Conservation (phyloP, 208 protist species). For the Leishmania turanica region DNA sequence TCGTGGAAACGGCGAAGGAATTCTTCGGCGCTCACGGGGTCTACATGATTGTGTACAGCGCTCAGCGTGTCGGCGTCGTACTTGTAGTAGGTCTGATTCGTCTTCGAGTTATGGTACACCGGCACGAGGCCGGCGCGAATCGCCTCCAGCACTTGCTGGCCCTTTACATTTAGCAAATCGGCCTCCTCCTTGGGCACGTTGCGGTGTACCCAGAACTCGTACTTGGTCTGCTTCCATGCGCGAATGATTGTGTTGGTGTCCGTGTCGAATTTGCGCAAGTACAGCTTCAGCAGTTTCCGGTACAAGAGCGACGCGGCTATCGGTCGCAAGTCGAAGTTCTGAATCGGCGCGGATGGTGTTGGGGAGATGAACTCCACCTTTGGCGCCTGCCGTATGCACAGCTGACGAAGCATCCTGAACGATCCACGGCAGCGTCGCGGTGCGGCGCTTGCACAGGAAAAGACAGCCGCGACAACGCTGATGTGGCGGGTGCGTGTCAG, state of each 20-base stretch:
- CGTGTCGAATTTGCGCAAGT: constrained; percentile 89
- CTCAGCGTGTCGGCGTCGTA: constrained; percentile 83
- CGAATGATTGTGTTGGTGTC: constrained; percentile 81
- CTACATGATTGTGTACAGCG: constrained; percentile 81
- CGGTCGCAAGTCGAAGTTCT: constrained; percentile 47
- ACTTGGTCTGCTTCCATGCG: constrained; percentile 90
- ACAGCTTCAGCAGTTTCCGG: constrained; percentile 81
- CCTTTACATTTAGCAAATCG: constrained; percentile 69
- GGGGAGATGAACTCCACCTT: constrained; percentile 81
- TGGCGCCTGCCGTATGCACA: constrained; percentile 24
- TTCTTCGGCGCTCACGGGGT: constrained; percentile 76
- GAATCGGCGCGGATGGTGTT: constrained; percentile 58
- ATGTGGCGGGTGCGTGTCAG: not conserved
- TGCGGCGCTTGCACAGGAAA: not conserved
- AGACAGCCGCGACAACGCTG: not conserved
- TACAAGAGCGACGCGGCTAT: constrained; percentile 75
- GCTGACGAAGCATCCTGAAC: constrained; percentile 23
- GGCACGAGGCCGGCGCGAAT: constrained; percentile 79
- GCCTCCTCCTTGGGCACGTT: constrained; percentile 52
- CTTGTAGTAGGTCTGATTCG: constrained; percentile 76
- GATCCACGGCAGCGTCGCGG: not conserved
- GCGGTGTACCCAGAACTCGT: constrained; percentile 81
- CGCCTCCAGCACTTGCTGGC: constrained; percentile 77
- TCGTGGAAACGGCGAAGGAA: constrained; percentile 85
- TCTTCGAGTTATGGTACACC: constrained; percentile 72